Conservation (phyloP, 2,329 filamentous ascomycete species). For the Venturia aucupariae region DNA sequence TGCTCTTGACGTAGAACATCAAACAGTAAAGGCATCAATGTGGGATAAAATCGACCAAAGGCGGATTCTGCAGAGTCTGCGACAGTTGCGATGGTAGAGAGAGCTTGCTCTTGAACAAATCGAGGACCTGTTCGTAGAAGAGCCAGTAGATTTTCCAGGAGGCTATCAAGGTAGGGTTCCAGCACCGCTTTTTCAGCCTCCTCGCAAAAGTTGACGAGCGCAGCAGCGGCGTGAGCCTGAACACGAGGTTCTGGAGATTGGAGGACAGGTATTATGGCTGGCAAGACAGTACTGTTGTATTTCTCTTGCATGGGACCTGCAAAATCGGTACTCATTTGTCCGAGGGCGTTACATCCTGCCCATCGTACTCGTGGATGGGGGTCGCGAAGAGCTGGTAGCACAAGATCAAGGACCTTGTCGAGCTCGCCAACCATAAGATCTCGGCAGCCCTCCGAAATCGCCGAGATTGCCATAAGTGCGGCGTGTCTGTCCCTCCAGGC, state of each 20-base stretch:
- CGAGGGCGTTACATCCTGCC: conserved; percentile 96
- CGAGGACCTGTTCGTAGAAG: conserved; percentile 86
- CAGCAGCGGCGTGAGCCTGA: conserved; percentile 94
- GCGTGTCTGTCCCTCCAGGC: conserved; percentile 94
- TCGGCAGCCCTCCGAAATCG: conserved; percentile 93
- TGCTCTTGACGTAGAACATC: conserved; percentile 82
- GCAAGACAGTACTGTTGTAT: conserved; percentile 79
- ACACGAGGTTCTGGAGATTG: conserved; percentile 85
- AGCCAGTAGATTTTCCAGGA: conserved; percentile 76
- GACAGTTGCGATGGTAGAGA: conserved; percentile 96
- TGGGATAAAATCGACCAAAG: conserved; percentile 92
- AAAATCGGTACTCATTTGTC: conserved; percentile 99
- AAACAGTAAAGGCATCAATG: conserved; percentile 89
- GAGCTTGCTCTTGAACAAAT: conserved; percentile 93
- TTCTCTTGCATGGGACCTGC: conserved; percentile 96
- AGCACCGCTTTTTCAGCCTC: conserved; percentile 88
- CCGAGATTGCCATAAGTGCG: conserved; percentile 96
- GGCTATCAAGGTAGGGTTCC: conserved; percentile 84
- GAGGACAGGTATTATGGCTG: conserved; percentile 85
- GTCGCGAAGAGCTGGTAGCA: conserved; percentile 85
- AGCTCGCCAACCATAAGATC: conserved; percentile 94
- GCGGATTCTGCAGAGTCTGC: conserved; percentile 96
- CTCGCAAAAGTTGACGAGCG: conserved; percentile 97
- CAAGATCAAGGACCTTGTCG: conserved; percentile 85
- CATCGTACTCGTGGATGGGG: conserved; percentile 89